Conservation (phyloP, 176 grass and related monocot genomes). For the Avena atlantica region DNA sequence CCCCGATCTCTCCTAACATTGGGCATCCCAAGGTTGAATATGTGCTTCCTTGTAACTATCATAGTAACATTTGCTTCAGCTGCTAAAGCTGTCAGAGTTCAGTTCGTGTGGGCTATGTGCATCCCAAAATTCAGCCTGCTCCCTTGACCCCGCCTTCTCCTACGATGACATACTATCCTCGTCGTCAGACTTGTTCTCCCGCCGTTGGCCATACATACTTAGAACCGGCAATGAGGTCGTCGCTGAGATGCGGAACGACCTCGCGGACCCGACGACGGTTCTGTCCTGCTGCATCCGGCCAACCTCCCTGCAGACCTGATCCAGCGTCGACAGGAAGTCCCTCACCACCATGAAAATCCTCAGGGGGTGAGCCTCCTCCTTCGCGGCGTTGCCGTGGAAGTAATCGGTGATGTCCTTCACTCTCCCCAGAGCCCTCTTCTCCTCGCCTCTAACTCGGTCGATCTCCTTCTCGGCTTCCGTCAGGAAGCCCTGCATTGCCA, state of each 20-base stretch:
- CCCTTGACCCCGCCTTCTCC: neutral
- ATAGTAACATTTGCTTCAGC: conserved; percentile 32
- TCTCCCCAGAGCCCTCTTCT: conserved; percentile 60
- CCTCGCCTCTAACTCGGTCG: conserved; percentile 65
- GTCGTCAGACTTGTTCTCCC: conserved; percentile 69
- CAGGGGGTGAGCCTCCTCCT: conserved; percentile 88
- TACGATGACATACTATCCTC: conserved; percentile 80
- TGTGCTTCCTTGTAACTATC: conserved; percentile 33
- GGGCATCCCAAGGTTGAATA: conserved; percentile 10
- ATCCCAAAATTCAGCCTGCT: conserved; percentile 38
- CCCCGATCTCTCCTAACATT: conserved; percentile 3
- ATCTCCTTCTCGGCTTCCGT: conserved; percentile 77
- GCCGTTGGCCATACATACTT: conserved; percentile 53
- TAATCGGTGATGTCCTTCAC: conserved; percentile 95
- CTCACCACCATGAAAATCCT: conserved; percentile 99
- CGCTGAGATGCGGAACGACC: conserved; percentile 81
- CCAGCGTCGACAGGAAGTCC: conserved; percentile 84
- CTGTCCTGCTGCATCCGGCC: conserved; percentile 89
- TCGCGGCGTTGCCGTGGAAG: conserved; percentile 77
- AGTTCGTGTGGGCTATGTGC: conserved; percentile 1
- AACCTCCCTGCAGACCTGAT: conserved; percentile 96
- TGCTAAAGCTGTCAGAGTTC: conserved; percentile 18
- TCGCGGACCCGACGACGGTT: conserved; percentile 69
- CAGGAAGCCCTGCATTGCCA: conserved; percentile 78
- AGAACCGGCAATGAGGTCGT: conserved; percentile 65